Evolutionary conservation across 768 basidiomycete species (phyloP).

Genomic region (Amanita pallidorosea): DNA sequence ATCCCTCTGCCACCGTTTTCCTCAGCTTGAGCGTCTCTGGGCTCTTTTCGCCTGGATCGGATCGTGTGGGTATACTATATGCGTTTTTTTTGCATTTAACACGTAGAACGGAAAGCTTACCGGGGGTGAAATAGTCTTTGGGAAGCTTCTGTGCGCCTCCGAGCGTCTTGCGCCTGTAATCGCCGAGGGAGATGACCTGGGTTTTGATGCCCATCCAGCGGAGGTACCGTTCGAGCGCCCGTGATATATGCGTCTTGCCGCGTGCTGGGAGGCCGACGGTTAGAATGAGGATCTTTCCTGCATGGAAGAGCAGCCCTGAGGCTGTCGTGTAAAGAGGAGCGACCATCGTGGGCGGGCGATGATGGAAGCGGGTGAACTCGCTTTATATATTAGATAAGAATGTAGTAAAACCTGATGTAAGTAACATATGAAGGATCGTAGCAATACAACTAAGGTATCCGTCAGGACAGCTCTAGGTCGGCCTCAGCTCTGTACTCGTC

Average conservation of each 20-base stretch:
- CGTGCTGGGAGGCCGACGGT: conserved; percentile 91
- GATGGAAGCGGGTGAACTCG: neutral
- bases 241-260: conserved; percentile 94
- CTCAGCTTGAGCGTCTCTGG: conserved; percentile 73
- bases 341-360: conserved; percentile 45
- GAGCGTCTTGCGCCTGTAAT: conserved; percentile 83
- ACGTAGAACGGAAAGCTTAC: conserved; percentile 25
- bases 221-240: conserved; percentile 92
- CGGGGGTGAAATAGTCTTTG: conserved; percentile 83
- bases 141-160: conserved; percentile 86
- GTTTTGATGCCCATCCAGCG: conserved; percentile 98
- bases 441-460: conserved; percentile 2
- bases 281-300: conserved; percentile 89
- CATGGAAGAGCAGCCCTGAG: conserved; percentile 79
- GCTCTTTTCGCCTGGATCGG: conserved; percentile 54
- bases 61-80: neutral
- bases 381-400: conserved; percentile 3
- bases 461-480: conserved; percentile 10
- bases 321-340: conserved; percentile 95
- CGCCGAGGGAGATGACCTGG: conserved; percentile 88
- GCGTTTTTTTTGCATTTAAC: neutral
- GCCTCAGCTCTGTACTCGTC: conserved; percentile 58
- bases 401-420: neutral
- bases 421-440: neutral
- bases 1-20: conserved; percentile 63